Evolutionary conservation across 148 eudicot genomes (phyloP).

Genomic region (Nepenthes gracilis): DNA sequence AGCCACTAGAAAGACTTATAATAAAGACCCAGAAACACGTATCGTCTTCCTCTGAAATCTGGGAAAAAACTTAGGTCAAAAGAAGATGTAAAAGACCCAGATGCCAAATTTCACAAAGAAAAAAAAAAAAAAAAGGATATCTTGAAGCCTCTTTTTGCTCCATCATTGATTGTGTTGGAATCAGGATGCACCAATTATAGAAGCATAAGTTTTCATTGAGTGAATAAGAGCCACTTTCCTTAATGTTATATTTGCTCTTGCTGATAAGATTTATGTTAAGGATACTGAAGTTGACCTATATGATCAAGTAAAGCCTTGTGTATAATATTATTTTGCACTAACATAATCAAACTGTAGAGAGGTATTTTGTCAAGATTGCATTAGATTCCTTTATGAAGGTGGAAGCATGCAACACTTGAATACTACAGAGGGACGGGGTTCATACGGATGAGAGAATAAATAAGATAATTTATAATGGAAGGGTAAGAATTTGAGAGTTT

Average conservation of each 20-base stretch:
- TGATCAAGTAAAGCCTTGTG: no score
- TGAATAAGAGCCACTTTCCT: neutral
- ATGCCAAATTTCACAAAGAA: neutral
- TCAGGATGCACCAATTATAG: no score
- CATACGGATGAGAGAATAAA: slow-evolving; percentile 67
- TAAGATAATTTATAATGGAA: slow-evolving; percentile 68
- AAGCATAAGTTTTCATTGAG: no score
- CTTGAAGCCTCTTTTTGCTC: neutral
- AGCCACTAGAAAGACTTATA: no score
- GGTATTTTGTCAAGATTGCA: slow-evolving; percentile 63
- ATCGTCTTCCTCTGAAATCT: neutral
- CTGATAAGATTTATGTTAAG: no score
- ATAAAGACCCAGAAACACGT: neutral
- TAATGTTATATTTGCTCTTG: neutral
- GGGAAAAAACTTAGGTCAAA: slow-evolving; percentile 14
- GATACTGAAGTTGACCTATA: no score
- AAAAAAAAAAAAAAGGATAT: neutral
- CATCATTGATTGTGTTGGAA: slow-evolving; percentile 12
- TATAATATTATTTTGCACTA: neutral
- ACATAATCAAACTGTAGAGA: slow-evolving; percentile 5
- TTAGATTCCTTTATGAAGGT: slow-evolving; percentile 84
- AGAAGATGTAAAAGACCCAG: neutral
- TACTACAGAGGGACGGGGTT: slow-evolving; percentile 72
- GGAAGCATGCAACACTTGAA: slow-evolving; percentile 42
- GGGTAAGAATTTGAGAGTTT: slow-evolving; percentile 92